phyloP scores from a whole-genome alignment of 2,329 filamentous ascomycete genomes.

The Acrocalymma vagum region DNA sequence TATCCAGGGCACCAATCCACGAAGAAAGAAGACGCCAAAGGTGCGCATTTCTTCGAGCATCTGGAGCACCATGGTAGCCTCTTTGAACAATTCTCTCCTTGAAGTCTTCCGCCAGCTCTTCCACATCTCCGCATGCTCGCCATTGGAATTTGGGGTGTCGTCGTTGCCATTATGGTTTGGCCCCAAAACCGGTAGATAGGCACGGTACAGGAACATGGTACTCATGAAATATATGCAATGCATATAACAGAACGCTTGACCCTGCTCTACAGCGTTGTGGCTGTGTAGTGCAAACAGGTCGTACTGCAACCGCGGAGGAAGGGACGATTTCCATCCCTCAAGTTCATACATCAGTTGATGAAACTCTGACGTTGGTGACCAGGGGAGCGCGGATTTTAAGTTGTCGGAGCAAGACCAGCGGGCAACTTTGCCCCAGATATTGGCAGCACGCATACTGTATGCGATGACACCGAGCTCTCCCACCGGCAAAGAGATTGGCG shows the following conservation, averaged over 20 bases:
- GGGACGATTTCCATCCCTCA: conserved; percentile 43
- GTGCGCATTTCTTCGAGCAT: conserved; percentile 53
- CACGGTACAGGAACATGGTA: conserved; percentile 52
- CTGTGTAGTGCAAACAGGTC: conserved; percentile 49
- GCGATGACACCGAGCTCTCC: conserved; percentile 50
- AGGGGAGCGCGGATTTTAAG: conserved; percentile 47
- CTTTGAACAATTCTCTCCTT: conserved; percentile 45
- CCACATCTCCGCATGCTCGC: conserved; percentile 44
- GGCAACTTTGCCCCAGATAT: conserved; percentile 52
- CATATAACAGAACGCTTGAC: conserved; percentile 53
- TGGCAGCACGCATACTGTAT: conserved; percentile 49
- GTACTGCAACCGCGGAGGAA: conserved; percentile 47
- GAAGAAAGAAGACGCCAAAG: conserved; percentile 50
- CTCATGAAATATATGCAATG: conserved; percentile 53
- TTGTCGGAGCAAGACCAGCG: conserved; percentile 50
- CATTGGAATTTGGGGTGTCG: conserved; percentile 41
- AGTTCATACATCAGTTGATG: conserved; percentile 45
- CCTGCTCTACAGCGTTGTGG: conserved; percentile 52
- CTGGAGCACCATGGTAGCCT: conserved; percentile 47
- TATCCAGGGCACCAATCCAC: conserved; percentile 51
- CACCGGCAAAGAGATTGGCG: conserved; percentile 32
- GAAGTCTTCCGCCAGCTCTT: conserved; percentile 47
- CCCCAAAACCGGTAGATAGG: conserved; percentile 49
- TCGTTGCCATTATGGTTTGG: conserved; percentile 40
- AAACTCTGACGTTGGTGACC: conserved; percentile 45